A percentile compares a stretch with the other conserved stretches of the same genome.
phyloP scores from a whole-genome alignment of 169 alveolate genomes.

The Plasmodium malariae region DNA sequence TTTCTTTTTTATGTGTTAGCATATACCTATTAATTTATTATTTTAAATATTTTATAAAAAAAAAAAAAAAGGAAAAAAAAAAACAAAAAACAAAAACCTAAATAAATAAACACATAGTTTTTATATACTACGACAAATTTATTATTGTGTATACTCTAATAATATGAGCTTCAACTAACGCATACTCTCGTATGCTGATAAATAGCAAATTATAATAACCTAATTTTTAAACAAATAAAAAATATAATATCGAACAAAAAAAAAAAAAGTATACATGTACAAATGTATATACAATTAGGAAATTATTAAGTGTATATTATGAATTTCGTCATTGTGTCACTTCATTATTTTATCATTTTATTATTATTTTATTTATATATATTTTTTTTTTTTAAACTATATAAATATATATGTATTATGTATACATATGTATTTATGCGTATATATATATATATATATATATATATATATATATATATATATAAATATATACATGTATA shows the following conservation, averaged over 20 bases:
- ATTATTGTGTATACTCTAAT: constrained; percentile 16
- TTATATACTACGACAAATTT: neutral
- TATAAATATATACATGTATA: no score
- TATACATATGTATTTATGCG: no score
- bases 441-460: no score
- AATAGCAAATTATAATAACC: neutral
- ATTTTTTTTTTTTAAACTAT: neutral
- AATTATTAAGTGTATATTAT: neutral
- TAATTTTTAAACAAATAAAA: constrained; percentile 15
- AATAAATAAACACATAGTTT: neutral
- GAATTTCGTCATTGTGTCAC: neutral
- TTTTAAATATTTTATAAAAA: constrained; percentile 14
- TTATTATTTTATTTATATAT: neutral
- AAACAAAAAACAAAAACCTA: constrained; percentile 17
- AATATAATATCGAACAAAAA: constrained; percentile 3
- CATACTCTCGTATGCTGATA: constrained; percentile 67
- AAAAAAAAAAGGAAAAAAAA: constrained; percentile 10
- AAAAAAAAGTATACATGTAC: neutral
- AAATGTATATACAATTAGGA: neutral
- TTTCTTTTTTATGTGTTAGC: constrained; percentile 30
- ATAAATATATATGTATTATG: no score
- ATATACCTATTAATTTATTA: constrained; percentile 15
- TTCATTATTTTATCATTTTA: neutral
- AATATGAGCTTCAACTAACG: constrained; percentile 2
- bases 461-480: no score